A percentile compares a stretch with the other conserved stretches of the same genome.
phyloP scores from a whole-genome alignment of 371 early-diverging fungal genomes.

The Mortierella sp. region DNA sequence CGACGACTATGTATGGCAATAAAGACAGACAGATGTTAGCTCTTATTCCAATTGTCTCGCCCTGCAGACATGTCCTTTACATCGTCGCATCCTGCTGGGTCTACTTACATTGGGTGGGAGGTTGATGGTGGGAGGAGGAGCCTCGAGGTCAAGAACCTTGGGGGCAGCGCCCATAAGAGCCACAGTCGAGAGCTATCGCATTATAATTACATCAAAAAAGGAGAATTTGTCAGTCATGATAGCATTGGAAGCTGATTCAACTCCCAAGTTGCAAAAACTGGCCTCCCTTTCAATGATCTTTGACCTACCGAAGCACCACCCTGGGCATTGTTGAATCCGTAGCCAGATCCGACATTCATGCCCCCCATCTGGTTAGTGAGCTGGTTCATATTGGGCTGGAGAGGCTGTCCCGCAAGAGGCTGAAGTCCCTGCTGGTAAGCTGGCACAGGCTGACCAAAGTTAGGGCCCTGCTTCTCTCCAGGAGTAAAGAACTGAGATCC shows the following conservation, averaged over 20 bases:
- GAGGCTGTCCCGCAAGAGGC: conserved; percentile 39
- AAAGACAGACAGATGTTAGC: background rate
- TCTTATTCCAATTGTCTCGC: conserved; percentile 20
- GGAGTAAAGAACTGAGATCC: conserved; percentile 59
- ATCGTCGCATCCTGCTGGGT: background rate
- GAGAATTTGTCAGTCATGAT: background rate
- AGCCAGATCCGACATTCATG: conserved; percentile 44
- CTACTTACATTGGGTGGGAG: conserved; percentile 68
- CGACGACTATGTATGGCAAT: conserved; percentile 60
- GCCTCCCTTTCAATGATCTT: background rate
- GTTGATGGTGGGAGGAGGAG: conserved; percentile 62
- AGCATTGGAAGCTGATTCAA: background rate
- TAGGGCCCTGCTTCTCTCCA: conserved; percentile 35
- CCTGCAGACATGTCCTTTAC: too few relatives aligned
- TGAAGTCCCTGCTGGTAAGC: conserved; percentile 49
- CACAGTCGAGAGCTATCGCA: conserved; percentile 42
- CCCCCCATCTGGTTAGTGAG: conserved; percentile 47
- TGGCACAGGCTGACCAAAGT: conserved; percentile 36
- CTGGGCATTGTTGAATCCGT: conserved; percentile 38
- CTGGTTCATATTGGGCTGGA: conserved; percentile 37
- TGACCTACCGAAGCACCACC: conserved; percentile 30
- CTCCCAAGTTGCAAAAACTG: background rate
- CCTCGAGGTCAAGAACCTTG: conserved; percentile 46
- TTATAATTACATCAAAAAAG: background rate
- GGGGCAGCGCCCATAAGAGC: conserved; percentile 51